phyloP scores from a whole-genome alignment of 1,284 basidiomycete genomes.

The Wallemia hederae region DNA sequence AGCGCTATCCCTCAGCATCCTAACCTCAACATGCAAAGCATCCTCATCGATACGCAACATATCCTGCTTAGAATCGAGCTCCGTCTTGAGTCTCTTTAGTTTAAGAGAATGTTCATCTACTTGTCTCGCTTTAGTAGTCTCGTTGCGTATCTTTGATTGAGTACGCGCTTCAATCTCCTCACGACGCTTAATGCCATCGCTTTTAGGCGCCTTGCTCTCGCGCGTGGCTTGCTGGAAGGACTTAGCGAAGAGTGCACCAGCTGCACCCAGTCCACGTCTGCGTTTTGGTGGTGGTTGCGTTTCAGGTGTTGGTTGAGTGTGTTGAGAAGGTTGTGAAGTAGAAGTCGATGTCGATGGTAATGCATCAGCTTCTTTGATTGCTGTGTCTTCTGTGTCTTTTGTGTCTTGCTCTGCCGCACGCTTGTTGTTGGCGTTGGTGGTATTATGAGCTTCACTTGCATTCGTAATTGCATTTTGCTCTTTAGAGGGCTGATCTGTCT shows the following conservation, averaged over 20 bases:
- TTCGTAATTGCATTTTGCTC: no score
- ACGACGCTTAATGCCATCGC: not conserved
- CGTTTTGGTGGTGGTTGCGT: not conserved
- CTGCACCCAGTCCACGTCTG: not conserved
- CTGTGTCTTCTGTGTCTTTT: no score
- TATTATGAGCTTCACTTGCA: no score
- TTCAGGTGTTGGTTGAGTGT: not conserved
- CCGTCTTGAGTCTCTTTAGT: not conserved
- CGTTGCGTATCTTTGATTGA: not conserved
- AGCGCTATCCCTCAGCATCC: not conserved
- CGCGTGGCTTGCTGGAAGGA: not conserved
- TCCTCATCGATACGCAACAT: not conserved
- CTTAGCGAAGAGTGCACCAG: not conserved
- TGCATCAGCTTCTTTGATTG: no score
- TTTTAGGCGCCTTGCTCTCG: not conserved
- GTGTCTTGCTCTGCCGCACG: no score
- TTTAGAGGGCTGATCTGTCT: not conserved
- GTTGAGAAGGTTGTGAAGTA: no score
- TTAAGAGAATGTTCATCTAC: not conserved
- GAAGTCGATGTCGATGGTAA: no score
- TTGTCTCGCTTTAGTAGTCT: not conserved
- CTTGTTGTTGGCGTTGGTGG: no score
- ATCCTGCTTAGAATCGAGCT: not conserved
- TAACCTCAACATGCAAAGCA: not conserved
- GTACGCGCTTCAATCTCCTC: not conserved